Evolutionary conservation across 2,329 filamentous ascomycete species (phyloP).

Genomic region (Alternaria metachromatica): DNA sequence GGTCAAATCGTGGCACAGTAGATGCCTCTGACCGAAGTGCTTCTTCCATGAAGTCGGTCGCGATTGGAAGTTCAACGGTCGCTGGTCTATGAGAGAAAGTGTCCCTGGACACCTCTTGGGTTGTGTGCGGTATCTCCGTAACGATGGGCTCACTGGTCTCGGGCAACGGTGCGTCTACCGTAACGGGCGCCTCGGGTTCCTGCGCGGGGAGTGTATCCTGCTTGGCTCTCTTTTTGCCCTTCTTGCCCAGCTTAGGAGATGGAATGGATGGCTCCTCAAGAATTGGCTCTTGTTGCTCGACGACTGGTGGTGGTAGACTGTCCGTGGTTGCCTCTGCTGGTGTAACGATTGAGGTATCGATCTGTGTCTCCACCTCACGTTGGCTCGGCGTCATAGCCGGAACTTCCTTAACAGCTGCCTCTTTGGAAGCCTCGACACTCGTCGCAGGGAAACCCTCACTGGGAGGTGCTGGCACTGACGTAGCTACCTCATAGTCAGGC

Average conservation of each 20-base stretch:
- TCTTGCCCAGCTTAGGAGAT: constrained; percentile 48
- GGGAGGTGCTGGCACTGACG: background rate
- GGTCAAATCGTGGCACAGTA: background rate
- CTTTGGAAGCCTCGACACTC: background rate
- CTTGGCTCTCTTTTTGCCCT: constrained; percentile 52
- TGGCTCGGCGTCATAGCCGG: constrained; percentile 21
- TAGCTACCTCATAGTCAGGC: background rate
- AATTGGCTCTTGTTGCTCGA: background rate
- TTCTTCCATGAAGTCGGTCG: background rate
- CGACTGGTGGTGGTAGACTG: background rate
- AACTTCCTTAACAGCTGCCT: background rate
- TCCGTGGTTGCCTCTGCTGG: constrained; percentile 5
- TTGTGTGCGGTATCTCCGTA: background rate
- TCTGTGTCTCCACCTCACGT: constrained; percentile 44
- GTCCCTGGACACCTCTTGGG: background rate
- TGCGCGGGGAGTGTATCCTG: constrained; percentile 4
- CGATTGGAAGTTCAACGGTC: background rate
- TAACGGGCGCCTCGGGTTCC: background rate
- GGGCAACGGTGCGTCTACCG: background rate
- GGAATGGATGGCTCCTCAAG: constrained; percentile 3
- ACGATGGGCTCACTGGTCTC: background rate
- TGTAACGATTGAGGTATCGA: constrained; percentile 9
- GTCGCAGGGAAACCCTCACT: background rate
- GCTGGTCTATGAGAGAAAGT: background rate
- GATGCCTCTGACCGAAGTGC: background rate